These are phyloP conservation scores for Artemisia argyi DNA, from an alignment of 129 eudicot genomes.

Conservation along the genomic window DNA sequence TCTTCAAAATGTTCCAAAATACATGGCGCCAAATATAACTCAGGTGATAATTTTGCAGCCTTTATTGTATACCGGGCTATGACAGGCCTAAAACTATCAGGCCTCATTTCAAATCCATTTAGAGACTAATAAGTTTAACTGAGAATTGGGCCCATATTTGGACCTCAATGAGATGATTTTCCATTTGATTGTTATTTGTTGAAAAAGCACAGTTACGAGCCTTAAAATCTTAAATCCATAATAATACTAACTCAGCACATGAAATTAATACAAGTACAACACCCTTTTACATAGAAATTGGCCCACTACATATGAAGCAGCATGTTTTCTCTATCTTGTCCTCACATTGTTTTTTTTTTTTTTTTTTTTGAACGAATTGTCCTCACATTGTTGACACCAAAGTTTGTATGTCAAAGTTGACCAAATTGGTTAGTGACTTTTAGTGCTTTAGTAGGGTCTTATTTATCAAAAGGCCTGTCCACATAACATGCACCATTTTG, in stretches of 20 bases:
- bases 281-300: neutral
- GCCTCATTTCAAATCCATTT: neutral
- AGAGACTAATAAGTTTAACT: neutral
- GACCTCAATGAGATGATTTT: neutral
- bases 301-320: neutral
- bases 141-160: neutral
- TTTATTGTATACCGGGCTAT: no score
- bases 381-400: no score
- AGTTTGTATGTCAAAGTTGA: neutral
- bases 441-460: neutral
- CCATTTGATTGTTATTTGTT: neutral
- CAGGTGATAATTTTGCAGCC: no score
- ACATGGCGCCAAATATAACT: no score
- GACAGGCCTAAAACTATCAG: neutral
- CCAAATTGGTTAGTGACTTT: constrained; percentile 1
- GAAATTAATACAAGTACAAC: neutral
- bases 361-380: no score
- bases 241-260: neutral
- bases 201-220: neutral
- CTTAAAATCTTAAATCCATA: neutral
- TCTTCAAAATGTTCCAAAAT: no score
- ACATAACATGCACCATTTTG: neutral
- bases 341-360: no score
- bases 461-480: constrained; percentile 1
- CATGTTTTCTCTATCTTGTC: constrained; percentile 23